Evolutionary conservation across 2,329 filamentous ascomycete species (phyloP).

Genomic region (Teratosphaeria pseudoeucalypti): DNA sequence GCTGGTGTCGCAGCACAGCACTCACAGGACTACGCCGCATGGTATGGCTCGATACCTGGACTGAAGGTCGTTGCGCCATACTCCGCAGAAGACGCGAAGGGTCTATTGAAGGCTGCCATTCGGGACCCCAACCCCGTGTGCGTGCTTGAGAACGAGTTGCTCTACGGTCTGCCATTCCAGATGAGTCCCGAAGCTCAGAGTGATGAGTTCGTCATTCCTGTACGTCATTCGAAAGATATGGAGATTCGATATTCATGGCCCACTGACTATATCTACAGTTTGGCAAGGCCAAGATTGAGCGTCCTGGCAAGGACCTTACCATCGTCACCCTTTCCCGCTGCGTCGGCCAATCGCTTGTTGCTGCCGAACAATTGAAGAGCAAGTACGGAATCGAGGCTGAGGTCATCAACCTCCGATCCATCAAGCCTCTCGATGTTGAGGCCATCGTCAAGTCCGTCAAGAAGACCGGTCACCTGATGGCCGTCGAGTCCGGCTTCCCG

Average conservation of each 20-base stretch:
- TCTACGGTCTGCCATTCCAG: constrained; percentile 91
- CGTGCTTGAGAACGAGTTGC: constrained; percentile 48
- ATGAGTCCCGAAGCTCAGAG: constrained; percentile 96
- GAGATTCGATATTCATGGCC: not conserved
- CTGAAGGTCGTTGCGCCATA: constrained; percentile 94
- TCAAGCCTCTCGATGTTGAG: constrained; percentile 95
- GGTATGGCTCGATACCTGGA: constrained; percentile 97
- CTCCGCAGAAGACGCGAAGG: constrained; percentile 97
- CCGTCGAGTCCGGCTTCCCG: constrained; percentile 92
- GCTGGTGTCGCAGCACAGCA: constrained; percentile 93
- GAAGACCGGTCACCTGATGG: constrained; percentile 90
- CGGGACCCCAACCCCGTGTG: constrained; percentile 96
- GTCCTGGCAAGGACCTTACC: constrained; percentile 87
- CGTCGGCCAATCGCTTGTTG: constrained; percentile 81
- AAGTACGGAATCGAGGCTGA: constrained; percentile 94
- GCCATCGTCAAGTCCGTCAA: constrained; percentile 94
- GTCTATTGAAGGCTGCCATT: constrained; percentile 93
- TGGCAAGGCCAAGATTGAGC: constrained; percentile 98
- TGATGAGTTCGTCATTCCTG: constrained; percentile 88
- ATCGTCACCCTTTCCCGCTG: constrained; percentile 91
- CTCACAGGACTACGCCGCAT: constrained; percentile 96
- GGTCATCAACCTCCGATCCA: constrained; percentile 93
- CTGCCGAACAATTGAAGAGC: constrained; percentile 84
- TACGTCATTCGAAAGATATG: constrained; percentile 21
- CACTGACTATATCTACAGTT: constrained; percentile 39